phyloP scores from a whole-genome alignment of 306 rosid species.

The Quercus parvula region DNA sequence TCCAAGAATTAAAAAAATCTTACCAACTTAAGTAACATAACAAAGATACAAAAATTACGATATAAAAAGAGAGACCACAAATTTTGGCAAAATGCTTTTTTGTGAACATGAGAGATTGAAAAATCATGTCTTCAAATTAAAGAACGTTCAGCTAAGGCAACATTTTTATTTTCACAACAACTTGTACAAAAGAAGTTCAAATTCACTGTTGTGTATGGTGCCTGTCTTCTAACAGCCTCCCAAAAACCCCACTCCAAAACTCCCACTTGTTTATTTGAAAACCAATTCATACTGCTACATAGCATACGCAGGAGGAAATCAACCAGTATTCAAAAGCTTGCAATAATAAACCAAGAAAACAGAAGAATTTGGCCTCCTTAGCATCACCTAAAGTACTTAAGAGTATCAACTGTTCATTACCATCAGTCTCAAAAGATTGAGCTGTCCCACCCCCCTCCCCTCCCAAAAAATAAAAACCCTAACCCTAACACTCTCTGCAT shows the following conservation, averaged over 20 bases:
- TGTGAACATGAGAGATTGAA: not conserved
- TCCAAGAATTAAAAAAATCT: not conserved
- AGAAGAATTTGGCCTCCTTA: not conserved
- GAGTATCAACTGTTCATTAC: not conserved
- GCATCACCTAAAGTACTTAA: not conserved
- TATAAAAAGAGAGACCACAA: not conserved
- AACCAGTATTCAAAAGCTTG: not conserved
- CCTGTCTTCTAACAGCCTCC: too few species aligned
- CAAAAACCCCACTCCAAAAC: too few species aligned
- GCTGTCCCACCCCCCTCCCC: not conserved
- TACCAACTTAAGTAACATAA: not conserved
- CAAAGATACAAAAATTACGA: not conserved
- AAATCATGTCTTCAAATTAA: too few species aligned
- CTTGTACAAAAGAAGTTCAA: too few species aligned
- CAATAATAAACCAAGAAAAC: not conserved
- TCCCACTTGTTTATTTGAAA: not conserved
- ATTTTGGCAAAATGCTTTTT: too few species aligned
- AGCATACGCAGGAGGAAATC: not conserved
- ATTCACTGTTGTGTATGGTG: too few species aligned
- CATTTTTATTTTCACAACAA: too few species aligned
- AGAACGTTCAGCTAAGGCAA: too few species aligned
- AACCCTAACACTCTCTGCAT: not conserved
- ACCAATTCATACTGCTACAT: not conserved
- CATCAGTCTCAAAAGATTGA: not conserved
- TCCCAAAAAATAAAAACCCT: not conserved